Evolutionary conservation across 495 filamentous ascomycete species (phyloP), one percentile per base, ranked within the genome.

Genomic region (Aspergillus mulundensis): DNA sequence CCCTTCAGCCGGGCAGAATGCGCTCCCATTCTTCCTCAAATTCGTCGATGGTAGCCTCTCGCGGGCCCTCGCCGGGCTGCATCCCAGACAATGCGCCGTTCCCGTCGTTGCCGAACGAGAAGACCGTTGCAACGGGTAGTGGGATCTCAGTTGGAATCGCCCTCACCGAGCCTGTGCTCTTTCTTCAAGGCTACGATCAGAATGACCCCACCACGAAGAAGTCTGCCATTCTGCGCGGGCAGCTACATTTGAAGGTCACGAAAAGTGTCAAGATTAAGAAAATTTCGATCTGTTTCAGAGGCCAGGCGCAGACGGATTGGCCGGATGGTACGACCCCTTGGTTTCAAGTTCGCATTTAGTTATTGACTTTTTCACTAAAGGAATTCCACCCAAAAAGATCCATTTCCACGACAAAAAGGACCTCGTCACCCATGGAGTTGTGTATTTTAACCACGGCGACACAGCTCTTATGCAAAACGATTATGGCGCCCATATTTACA

Each of bases 241-340:
- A 85, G 65, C 71, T 98, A 52, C 84, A 88, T 66, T 67, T 98
- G 49, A 86, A 86, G 58, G 81, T 97, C 10, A 87, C 86, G 39
- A 98, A 97, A 70, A 87, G 85, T 61, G 85, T 90, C 38, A 98
- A 98, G 75, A 87, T 98, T 57, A 97, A 95, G 77, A 86, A 91
- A n/a, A 82, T 98, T 25, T 89, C 88, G 5, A 75, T 98, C 46
- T 89, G 86, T 60, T 92, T 98, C 61, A 81, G 84, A 25, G 94
- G 93, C 16, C 87, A 86, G 66, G 87, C 91, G 2, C 84, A 87
- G 58, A 98, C 94, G 0, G 91, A 96, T 66, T 98, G 94, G 94
- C 94, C 95, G 19, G 94, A 98, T 77, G 94, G 87, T 89, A 72
- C 21, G 69, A 47, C 46, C 16, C 11, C 19, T 41, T 18, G 34